phyloP scores from a whole-genome alignment of 2,329 filamentous ascomycete species.

The Aspergillus udagawae region DNA sequence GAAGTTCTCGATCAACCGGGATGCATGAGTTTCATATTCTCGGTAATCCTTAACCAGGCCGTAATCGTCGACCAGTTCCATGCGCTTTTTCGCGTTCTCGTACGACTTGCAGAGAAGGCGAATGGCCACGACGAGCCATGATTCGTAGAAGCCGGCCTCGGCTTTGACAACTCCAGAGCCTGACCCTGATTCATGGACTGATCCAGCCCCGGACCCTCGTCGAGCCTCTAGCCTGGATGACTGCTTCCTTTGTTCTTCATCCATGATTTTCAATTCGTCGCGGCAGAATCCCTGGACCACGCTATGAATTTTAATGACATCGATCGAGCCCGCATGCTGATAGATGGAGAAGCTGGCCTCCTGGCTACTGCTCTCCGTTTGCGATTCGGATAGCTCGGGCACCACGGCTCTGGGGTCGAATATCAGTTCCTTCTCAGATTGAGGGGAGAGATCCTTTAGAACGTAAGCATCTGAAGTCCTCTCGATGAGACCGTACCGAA shows the following conservation, averaged over 20 bases:
- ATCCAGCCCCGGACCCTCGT: neutral
- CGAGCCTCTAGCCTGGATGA: neutral
- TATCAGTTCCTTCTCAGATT: slow-evolving; percentile 19
- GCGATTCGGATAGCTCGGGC: slow-evolving; percentile 30
- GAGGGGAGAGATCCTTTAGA: slow-evolving; percentile 13
- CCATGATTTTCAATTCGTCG: slow-evolving; percentile 41
- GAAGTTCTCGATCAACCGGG: slow-evolving; percentile 37
- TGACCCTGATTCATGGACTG: neutral
- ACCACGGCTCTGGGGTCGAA: slow-evolving; percentile 18
- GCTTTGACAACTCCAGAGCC: slow-evolving; percentile 5
- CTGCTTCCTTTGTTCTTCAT: slow-evolving; percentile 24
- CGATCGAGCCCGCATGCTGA: slow-evolving; percentile 31
- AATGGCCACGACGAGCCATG: slow-evolving; percentile 42
- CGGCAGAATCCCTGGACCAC: slow-evolving; percentile 47
- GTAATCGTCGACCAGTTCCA: slow-evolving; percentile 32
- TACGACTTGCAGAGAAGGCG: slow-evolving; percentile 42
- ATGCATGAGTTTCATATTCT: slow-evolving; percentile 46
- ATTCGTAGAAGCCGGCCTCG: slow-evolving; percentile 36
- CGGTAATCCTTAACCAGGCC: slow-evolving; percentile 45
- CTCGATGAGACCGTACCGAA: slow-evolving; percentile 45
- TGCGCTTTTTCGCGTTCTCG: slow-evolving; percentile 37
- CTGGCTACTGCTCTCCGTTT: slow-evolving; percentile 34
- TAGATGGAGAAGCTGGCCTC: slow-evolving; percentile 31
- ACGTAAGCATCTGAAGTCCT: slow-evolving; percentile 34
- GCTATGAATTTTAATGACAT: slow-evolving; percentile 46